Percentiles rank a stretch among this genome's conserved stretches.
phyloP scores from a whole-genome alignment of 2,329 filamentous ascomycete species.

The Fusarium abutilonis region DNA sequence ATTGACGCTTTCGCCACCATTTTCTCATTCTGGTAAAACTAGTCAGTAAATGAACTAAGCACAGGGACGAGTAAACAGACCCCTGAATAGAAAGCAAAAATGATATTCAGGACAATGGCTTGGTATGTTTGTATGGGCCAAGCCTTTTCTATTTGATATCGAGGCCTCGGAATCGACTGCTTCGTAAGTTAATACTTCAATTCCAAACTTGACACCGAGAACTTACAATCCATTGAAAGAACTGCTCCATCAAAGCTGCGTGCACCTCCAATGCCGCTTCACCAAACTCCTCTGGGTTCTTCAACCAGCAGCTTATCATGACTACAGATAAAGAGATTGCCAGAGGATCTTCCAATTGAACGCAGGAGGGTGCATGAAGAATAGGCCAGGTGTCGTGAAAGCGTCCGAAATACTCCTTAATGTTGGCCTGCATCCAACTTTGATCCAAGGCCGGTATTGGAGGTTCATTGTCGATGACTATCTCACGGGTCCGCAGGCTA shows the following conservation, averaged over 20 bases:
- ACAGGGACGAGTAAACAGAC: slow-evolving; percentile 33
- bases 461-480: slow-evolving; percentile 18
- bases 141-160: slow-evolving; percentile 28
- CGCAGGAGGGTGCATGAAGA: slow-evolving; percentile 51
- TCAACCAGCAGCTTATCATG: slow-evolving; percentile 55
- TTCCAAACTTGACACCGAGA: not conserved
- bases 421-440: slow-evolving; percentile 33
- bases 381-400: slow-evolving; percentile 57
- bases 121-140: slow-evolving; percentile 50
- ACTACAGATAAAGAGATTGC: slow-evolving; percentile 46
- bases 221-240: slow-evolving; percentile 46
- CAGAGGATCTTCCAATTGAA: slow-evolving; percentile 46
- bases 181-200: not conserved
- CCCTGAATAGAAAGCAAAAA: slow-evolving; percentile 53
- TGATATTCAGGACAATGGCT: slow-evolving; percentile 51
- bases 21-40: slow-evolving; percentile 43
- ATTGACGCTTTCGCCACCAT: slow-evolving; percentile 48
- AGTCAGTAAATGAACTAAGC: not conserved
- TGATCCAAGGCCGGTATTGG: slow-evolving; percentile 14
- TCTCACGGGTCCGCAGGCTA: slow-evolving; percentile 11
- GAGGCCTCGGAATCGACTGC: slow-evolving; percentile 32
- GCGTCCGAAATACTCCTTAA: slow-evolving; percentile 50
- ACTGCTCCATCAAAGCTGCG: slow-evolving; percentile 45
- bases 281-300: slow-evolving; percentile 42
- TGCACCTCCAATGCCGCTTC: slow-evolving; percentile 48